These are phyloP conservation scores for Entomortierella lignicola DNA, from an alignment of 192 early-diverging fungal species.

Conservation along the genomic window DNA sequence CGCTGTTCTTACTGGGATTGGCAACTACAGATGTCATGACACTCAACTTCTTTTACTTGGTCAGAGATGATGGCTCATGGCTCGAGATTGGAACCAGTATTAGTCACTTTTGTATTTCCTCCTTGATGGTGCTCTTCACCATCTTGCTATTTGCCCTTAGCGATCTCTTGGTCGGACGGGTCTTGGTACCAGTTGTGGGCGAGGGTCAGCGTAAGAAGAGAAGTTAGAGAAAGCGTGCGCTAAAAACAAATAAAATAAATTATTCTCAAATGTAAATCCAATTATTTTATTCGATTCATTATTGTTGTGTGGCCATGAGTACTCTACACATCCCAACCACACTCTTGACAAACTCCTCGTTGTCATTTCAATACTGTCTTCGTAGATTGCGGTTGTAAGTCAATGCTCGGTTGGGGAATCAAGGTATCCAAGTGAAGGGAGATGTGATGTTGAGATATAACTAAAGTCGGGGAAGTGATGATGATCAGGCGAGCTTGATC, in stretches of 20 bases:
- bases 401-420: background rate
- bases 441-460: conserved; percentile 45
- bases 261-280: too few species aligned
- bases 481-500: conserved; percentile 50
- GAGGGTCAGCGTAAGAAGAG: conserved; percentile 48
- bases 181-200: conserved; percentile 42
- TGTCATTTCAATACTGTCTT: too few species aligned
- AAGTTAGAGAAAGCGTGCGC: conserved; percentile 11
- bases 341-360: too few species aligned
- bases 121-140: conserved; percentile 92
- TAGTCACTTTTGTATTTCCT: conserved; percentile 94
- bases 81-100: conserved; percentile 97
- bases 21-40: conserved; percentile 94
- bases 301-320: too few species aligned
- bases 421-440: conserved; percentile 27
- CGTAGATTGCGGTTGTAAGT: too few species aligned
- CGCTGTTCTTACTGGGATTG: conserved; percentile 87
- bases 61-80: conserved; percentile 92
- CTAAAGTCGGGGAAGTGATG: conserved; percentile 54
- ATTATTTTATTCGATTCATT: background rate
- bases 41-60: conserved; percentile 96
- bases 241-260: background rate
- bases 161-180: conserved; percentile 65
- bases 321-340: too few species aligned
- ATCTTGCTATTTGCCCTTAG: conserved; percentile 87